Percentiles rank a stretch among this genome's conserved stretches.
Conservation (phyloP, 169 alveolate genomes). For the Toxoplasma gondii region DNA sequence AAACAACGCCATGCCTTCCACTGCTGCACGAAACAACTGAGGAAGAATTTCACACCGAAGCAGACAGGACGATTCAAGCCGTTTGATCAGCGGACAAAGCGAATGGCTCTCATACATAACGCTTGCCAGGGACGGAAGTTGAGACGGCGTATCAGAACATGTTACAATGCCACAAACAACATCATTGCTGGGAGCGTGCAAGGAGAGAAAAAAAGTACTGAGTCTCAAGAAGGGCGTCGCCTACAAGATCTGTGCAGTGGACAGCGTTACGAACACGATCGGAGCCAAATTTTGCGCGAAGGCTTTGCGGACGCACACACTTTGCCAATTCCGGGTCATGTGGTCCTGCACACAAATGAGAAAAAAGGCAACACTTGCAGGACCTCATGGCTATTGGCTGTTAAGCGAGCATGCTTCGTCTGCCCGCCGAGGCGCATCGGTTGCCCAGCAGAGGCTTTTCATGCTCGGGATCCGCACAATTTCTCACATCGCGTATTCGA, state of each 20-base stretch:
- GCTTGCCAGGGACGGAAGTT: too few relatives aligned
- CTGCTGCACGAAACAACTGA: too few relatives aligned
- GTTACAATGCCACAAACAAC: too few relatives aligned
- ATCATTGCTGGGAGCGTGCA: neutral
- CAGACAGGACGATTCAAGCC: too few relatives aligned
- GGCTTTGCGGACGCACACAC: conserved; percentile 83
- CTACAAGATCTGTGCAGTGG: conserved; percentile 92
- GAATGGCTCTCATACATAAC: too few relatives aligned
- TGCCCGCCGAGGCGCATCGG: neutral
- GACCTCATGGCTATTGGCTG: neutral
- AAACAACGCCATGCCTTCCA: too few relatives aligned
- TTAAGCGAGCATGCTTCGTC: neutral
- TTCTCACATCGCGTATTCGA: too few relatives aligned
- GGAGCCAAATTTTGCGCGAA: conserved; percentile 89
- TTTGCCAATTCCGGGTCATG: conserved; percentile 90
- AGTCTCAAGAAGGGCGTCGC: conserved; percentile 88
- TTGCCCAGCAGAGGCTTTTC: too few relatives aligned
- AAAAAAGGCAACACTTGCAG: neutral
- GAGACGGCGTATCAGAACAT: too few relatives aligned
- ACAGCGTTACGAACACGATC: conserved; percentile 89
- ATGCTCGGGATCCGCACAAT: too few relatives aligned
- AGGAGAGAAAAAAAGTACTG: conserved; percentile 49
- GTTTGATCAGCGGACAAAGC: too few relatives aligned
- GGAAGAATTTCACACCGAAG: too few relatives aligned
- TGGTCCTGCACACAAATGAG: conserved; percentile 79